A percentile compares a stretch with the other conserved stretches of the same genome.
Evolutionary conservation across 495 filamentous ascomycete species (phyloP).

Genomic region (Copromyces sp.): DNA sequence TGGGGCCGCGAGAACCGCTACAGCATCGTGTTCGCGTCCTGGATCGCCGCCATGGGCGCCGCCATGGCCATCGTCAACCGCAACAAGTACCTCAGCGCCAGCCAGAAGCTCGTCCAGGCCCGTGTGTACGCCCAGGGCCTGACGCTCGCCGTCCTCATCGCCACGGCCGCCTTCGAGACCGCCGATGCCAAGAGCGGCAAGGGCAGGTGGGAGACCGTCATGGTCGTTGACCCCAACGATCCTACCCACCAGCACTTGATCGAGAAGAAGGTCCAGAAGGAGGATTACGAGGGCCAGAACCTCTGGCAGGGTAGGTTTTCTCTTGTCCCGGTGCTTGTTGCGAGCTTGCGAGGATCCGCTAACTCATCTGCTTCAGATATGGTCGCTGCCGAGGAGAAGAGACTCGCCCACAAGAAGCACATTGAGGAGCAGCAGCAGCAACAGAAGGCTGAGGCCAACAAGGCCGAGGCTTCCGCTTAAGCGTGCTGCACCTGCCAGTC

Average conservation of each 20-base stretch:
- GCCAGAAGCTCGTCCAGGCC: slow-evolving; percentile 94
- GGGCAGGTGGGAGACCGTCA: slow-evolving; percentile 67
- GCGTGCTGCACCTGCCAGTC: background rate
- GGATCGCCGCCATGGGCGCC: slow-evolving; percentile 73
- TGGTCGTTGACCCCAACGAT: slow-evolving; percentile 61
- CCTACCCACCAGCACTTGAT: slow-evolving; percentile 60
- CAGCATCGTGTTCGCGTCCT: slow-evolving; percentile 73
- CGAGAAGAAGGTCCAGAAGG: slow-evolving; percentile 60
- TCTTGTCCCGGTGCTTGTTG: background rate
- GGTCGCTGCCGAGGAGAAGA: slow-evolving; percentile 67
- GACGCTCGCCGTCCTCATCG: slow-evolving; percentile 79
- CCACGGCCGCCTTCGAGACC: slow-evolving; percentile 82
- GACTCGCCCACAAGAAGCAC: slow-evolving; percentile 46
- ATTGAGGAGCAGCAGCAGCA: slow-evolving; percentile 7
- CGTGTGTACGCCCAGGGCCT: slow-evolving; percentile 96
- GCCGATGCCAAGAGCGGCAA: slow-evolving; percentile 64
- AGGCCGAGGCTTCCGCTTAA: slow-evolving; percentile 5
- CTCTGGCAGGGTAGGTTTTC: slow-evolving; percentile 65
- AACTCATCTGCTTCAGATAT: slow-evolving; percentile 42
- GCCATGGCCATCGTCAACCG: slow-evolving; percentile 68
- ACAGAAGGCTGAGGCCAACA: slow-evolving; percentile 1
- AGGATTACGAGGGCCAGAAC: slow-evolving; percentile 70
- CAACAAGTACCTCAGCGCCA: slow-evolving; percentile 60
- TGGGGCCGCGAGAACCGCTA: slow-evolving; percentile 74
- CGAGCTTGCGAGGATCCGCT: background rate